These are phyloP conservation scores for Albatrellus sp. DNA, from an alignment of 1,284 basidiomycete species.

Conservation along the genomic window DNA sequence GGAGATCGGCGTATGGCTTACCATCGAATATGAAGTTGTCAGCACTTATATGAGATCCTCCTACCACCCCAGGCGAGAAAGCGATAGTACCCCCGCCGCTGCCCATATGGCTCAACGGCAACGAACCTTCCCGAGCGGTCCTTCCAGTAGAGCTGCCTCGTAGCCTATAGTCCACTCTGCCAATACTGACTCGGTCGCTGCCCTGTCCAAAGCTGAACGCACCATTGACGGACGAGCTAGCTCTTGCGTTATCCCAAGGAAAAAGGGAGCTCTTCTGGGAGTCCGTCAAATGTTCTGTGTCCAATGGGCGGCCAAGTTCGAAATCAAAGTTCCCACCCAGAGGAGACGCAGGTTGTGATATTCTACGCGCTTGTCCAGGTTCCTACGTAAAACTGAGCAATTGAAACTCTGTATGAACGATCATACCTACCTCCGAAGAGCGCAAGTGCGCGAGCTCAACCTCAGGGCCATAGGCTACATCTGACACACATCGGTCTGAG, in stretches of 20 bases:
- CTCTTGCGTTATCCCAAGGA: conserved; percentile 69
- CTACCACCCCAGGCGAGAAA: conserved; percentile 36
- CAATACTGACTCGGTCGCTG: conserved; percentile 35
- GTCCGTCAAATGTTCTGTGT: conserved; percentile 23
- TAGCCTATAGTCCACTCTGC: conserved; percentile 37
- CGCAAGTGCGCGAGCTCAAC: conserved; percentile 25
- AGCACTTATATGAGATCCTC: conserved; percentile 27
- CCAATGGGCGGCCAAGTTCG: conserved; percentile 19
- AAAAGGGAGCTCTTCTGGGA: conserved; percentile 62
- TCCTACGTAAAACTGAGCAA: conserved; percentile 31
- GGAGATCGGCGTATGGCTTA: conserved; percentile 16
- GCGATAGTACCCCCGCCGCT: conserved; percentile 18
- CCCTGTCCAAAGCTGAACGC: conserved; percentile 18
- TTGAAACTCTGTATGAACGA: neutral
- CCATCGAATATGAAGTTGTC: conserved; percentile 59
- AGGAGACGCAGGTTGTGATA: conserved; percentile 39
- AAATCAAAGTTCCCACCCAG: conserved; percentile 34
- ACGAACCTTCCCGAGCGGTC: conserved; percentile 33
- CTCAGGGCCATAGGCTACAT: conserved; percentile 1
- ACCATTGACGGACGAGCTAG: conserved; percentile 40
- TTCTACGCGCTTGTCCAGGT: conserved; percentile 61
- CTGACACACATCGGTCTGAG: neutral
- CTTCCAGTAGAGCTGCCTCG: conserved; percentile 36
- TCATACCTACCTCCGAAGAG: conserved; percentile 50
- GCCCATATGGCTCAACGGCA: conserved; percentile 18